Conservation (phyloP, 2,329 filamentous ascomycete genomes). For the Chrysoporthe puriensis region DNA sequence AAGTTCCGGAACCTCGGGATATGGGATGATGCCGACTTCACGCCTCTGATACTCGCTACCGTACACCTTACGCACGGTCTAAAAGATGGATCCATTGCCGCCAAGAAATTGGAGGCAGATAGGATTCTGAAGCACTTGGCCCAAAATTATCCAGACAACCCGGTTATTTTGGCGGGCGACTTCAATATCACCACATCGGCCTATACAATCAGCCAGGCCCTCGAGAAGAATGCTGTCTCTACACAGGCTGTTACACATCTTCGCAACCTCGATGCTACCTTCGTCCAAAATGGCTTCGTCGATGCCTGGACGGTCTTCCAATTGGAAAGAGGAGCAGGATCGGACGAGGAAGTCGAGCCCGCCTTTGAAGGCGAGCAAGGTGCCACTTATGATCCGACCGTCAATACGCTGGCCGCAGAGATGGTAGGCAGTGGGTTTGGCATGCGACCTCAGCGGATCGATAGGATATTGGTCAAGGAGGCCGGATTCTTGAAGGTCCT, state of each 20-base stretch:
- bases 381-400: slow-evolving; percentile 65
- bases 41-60: slow-evolving; percentile 55
- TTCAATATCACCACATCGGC: slow-evolving; percentile 67
- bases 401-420: slow-evolving; percentile 58
- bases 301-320: slow-evolving; percentile 57
- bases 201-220: slow-evolving; percentile 56
- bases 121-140: slow-evolving; percentile 52
- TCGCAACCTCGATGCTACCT: slow-evolving; percentile 48
- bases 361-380: slow-evolving; percentile 63
- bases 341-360: slow-evolving; percentile 40
- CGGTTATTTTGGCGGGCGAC: slow-evolving; percentile 65
- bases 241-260: slow-evolving; percentile 48
- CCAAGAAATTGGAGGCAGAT: slow-evolving; percentile 61
- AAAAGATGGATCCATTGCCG: slow-evolving; percentile 58
- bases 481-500: slow-evolving; percentile 43
- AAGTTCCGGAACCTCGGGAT: slow-evolving; percentile 41
- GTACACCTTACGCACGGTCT: slow-evolving; percentile 67
- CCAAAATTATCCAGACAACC: slow-evolving; percentile 44
- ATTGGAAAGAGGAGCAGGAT: slow-evolving; percentile 47
- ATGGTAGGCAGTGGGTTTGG: slow-evolving; percentile 51
- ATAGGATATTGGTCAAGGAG: slow-evolving; percentile 61
- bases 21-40: slow-evolving; percentile 33
- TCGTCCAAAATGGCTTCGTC: slow-evolving; percentile 50
- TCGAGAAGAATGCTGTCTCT: slow-evolving; percentile 58
- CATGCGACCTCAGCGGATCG: slow-evolving; percentile 66